phyloP scores from a whole-genome alignment of 2,329 filamentous ascomycete species.

The Stromatinia cepivora region DNA sequence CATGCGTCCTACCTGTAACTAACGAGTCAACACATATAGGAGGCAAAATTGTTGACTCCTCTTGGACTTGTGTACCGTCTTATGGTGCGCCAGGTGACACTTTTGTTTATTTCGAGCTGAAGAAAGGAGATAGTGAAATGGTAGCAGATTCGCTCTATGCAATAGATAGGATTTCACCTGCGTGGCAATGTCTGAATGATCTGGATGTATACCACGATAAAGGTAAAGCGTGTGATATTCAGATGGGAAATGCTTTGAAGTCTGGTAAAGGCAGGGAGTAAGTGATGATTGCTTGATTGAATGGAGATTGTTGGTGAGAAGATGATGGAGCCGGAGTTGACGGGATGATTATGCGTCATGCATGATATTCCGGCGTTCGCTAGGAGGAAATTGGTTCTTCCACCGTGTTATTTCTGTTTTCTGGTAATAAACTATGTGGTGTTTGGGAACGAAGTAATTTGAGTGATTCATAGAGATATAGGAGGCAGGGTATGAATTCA shows the following conservation, averaged over 20 bases:
- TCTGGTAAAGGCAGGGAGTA: background rate
- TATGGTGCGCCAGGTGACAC: background rate
- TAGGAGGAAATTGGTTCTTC: background rate
- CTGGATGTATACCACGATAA: too few species aligned
- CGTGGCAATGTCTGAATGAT: background rate
- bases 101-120: background rate
- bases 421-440: background rate
- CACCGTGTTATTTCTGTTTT: background rate
- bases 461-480: background rate
- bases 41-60: background rate
- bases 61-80: background rate
- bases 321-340: background rate
- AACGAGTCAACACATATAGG: background rate
- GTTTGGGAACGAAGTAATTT: background rate
- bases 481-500: background rate
- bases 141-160: background rate
- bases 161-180: background rate
- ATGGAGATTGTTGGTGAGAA: background rate
- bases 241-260: background rate
- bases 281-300: background rate
- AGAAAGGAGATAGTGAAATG: background rate
- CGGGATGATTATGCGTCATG: background rate
- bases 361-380: background rate
- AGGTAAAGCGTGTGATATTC: background rate
- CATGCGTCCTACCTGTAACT: background rate